phyloP scores from a whole-genome alignment of 331 rosid species.

The Prunus yedoensis region DNA sequence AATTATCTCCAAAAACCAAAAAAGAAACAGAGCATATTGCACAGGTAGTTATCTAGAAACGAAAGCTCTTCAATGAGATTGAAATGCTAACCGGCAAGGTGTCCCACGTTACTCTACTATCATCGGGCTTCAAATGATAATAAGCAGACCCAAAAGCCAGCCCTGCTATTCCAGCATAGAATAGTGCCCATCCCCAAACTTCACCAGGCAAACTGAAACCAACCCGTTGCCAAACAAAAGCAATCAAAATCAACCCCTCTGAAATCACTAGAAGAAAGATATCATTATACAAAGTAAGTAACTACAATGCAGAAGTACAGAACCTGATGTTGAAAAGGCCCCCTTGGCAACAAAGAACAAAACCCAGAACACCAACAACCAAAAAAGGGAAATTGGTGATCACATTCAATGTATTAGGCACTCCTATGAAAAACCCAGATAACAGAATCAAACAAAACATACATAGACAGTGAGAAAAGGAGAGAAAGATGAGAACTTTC shows the following conservation, averaged over 20 bases:
- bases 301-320: neutral
- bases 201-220: conserved; percentile 37
- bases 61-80: neutral
- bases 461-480: neutral
- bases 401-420: conserved; percentile 68
- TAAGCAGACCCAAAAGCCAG: conserved; percentile 43
- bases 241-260: conserved; percentile 8
- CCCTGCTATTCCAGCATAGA: conserved; percentile 27
- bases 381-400: conserved; percentile 67
- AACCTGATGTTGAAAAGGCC: conserved; percentile 55
- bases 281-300: neutral
- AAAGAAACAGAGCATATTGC: conserved; percentile 11
- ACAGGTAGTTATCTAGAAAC: neutral
- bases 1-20: neutral
- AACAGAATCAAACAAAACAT: conserved; percentile 9
- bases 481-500: neutral
- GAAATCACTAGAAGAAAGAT: neutral
- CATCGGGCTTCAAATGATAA: conserved; percentile 40
- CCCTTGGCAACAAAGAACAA: conserved; percentile 51
- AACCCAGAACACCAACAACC: conserved; percentile 64
- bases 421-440: conserved; percentile 50
- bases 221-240: conserved; percentile 24
- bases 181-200: conserved; percentile 59
- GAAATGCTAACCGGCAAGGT: conserved; percentile 48
- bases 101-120: conserved; percentile 30